A percentile compares a stretch with the other conserved stretches of the same genome.
phyloP scores from a whole-genome alignment of 2,329 filamentous ascomycete species.

The Pochonia chlamydosporia region DNA sequence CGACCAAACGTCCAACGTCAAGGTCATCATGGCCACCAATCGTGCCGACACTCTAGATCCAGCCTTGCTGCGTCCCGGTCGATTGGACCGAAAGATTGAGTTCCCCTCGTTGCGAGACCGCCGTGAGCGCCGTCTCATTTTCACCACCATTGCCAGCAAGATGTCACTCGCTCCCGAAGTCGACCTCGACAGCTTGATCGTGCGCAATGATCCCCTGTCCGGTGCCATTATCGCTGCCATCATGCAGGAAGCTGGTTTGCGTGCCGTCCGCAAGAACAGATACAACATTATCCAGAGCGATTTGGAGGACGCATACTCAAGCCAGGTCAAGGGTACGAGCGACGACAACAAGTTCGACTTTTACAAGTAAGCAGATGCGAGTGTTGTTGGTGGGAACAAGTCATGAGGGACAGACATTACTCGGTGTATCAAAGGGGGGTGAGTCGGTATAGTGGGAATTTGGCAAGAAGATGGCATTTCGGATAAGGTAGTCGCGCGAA shows the following conservation, averaged over 20 bases:
- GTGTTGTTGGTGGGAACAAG: too few species aligned
- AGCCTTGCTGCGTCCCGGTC: slow-evolving; percentile 86
- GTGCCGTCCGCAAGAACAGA: slow-evolving; percentile 92
- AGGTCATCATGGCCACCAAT: slow-evolving; percentile 99
- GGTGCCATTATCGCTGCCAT: slow-evolving; percentile 96
- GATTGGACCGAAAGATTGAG: slow-evolving; percentile 96
- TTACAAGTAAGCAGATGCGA: slow-evolving; percentile 59
- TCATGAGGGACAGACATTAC: too few species aligned
- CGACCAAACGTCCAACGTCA: slow-evolving; percentile 97
- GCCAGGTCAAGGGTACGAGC: slow-evolving; percentile 78
- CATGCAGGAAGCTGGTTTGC: slow-evolving; percentile 96
- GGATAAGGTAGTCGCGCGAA: neutral
- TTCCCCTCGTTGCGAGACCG: slow-evolving; percentile 94
- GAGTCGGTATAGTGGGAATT: too few species aligned
- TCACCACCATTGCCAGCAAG: slow-evolving; percentile 92
- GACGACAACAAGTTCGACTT: slow-evolving; percentile 80
- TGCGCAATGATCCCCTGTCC: slow-evolving; percentile 90
- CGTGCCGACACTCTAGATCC: slow-evolving; percentile 95
- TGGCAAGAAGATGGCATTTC: too few species aligned
- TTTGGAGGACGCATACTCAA: slow-evolving; percentile 93
- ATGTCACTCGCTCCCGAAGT: slow-evolving; percentile 97
- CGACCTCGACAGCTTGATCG: slow-evolving; percentile 91
- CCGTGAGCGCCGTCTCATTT: slow-evolving; percentile 92
- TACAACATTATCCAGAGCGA: slow-evolving; percentile 99
- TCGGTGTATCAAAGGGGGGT: too few species aligned